phyloP scores from a whole-genome alignment of 768 basidiomycete genomes.

The Asterophora parasitica region DNA sequence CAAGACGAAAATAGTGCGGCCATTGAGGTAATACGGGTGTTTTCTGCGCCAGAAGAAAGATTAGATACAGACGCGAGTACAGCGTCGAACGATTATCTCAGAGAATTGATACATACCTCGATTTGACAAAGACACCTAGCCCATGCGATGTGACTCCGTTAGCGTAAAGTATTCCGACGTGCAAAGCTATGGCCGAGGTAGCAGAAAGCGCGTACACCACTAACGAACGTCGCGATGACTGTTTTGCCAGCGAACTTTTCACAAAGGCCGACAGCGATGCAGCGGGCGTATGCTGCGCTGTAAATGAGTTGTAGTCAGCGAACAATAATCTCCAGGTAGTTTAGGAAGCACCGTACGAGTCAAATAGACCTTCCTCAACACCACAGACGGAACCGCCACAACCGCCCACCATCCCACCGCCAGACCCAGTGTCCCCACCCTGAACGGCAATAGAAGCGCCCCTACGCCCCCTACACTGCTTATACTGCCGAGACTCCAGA shows the following conservation, averaged over 20 bases:
- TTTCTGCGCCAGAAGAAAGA: slow-evolving; percentile 46
- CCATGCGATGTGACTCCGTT: slow-evolving; percentile 17
- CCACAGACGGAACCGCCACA: slow-evolving; percentile 51
- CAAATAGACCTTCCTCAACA: slow-evolving; percentile 55
- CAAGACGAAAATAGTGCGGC: slow-evolving; percentile 56
- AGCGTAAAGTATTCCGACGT: slow-evolving; percentile 34
- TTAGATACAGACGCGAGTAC: too few species aligned
- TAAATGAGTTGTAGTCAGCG: neutral
- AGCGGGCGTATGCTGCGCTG: slow-evolving; percentile 44
- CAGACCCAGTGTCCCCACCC: slow-evolving; percentile 37
- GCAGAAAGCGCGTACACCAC: slow-evolving; percentile 46
- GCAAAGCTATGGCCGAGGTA: slow-evolving; percentile 35
- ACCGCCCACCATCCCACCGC: slow-evolving; percentile 43
- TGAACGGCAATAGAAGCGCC: slow-evolving; percentile 34
- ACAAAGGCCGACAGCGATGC: slow-evolving; percentile 51
- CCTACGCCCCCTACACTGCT: slow-evolving; percentile 30
- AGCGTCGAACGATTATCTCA: too few species aligned
- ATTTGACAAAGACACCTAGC: slow-evolving; percentile 59
- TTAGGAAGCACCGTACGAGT: slow-evolving; percentile 40
- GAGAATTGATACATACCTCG: slow-evolving; percentile 40
- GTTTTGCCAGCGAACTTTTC: slow-evolving; percentile 40
- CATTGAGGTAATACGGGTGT: slow-evolving; percentile 72
- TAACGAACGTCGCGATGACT: slow-evolving; percentile 40
- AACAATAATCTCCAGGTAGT: neutral
- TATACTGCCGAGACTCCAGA: slow-evolving; percentile 31